Percentiles rank a stretch among this genome's conserved stretches.
phyloP scores from a whole-genome alignment of 768 basidiomycete species.

The Cytidiella melzeri region DNA sequence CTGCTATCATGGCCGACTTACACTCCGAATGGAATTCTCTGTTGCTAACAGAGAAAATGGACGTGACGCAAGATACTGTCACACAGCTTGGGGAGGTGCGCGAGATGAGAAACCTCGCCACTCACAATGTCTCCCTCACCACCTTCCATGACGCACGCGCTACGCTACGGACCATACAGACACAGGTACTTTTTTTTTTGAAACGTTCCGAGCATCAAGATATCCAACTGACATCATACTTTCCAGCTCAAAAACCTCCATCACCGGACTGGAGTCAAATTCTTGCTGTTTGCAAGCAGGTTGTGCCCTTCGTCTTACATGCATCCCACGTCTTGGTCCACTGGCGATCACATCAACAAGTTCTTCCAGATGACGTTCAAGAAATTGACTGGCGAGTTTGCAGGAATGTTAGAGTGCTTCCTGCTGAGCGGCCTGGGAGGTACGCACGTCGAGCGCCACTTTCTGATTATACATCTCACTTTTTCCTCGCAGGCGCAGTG shows the following conservation, averaged over 20 bases:
- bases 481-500: not conserved
- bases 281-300: not conserved
- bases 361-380: not conserved
- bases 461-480: not conserved
- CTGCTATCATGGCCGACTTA: not conserved
- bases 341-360: not conserved
- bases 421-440: not conserved
- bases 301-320: not conserved
- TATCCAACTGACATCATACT: not conserved
- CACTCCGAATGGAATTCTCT: not conserved
- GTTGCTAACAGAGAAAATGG: constrained; percentile 1
- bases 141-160: constrained; percentile 4
- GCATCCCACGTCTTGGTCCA: not conserved
- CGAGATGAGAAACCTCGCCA: not conserved
- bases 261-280: not conserved
- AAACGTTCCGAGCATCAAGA: not conserved
- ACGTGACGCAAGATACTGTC: not conserved
- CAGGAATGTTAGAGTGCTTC: constrained; percentile 1
- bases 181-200: not conserved
- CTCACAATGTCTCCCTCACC: constrained; percentile 3
- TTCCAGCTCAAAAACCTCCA: not conserved
- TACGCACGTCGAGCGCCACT: not conserved
- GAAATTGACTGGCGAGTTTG: not conserved
- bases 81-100: not conserved
- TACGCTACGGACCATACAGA: not conserved